Percentiles rank a stretch among this genome's conserved stretches.
Evolutionary conservation across 2,329 filamentous ascomycete genomes (phyloP).

Genomic region (Colletotrichum tofieldiae): DNA sequence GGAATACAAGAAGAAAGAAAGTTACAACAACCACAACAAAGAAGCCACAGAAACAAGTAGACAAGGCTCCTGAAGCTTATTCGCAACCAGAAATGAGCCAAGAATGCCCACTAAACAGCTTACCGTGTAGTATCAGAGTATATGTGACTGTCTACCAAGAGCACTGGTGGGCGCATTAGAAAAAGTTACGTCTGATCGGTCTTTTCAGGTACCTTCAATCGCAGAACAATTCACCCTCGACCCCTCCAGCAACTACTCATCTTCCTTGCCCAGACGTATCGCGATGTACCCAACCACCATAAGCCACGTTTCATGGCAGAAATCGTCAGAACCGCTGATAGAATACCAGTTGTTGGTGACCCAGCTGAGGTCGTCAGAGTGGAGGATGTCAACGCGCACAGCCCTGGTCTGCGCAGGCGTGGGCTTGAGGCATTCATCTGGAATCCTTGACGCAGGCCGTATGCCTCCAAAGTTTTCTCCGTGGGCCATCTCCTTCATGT

Average conservation of each 20-base stretch:
- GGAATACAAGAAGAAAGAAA: no score
- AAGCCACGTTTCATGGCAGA: not conserved
- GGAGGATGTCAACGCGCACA: conserved; percentile 9
- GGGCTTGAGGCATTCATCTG: not conserved
- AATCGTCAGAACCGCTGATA: not conserved
- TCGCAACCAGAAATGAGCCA: not conserved
- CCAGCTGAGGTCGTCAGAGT: not conserved
- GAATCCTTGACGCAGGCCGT: not conserved
- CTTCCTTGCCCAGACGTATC: not conserved
- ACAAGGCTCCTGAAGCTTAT: no score
- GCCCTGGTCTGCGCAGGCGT: not conserved
- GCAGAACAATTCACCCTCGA: not conserved
- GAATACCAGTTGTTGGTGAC: not conserved
- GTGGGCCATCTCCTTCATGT: not conserved
- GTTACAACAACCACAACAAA: no score
- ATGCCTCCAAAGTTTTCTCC: not conserved
- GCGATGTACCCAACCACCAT: not conserved
- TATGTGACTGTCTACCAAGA: not conserved
- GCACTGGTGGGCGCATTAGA: not conserved
- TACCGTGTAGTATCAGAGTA: not conserved
- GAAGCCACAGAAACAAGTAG: no score
- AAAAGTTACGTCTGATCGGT: no score
- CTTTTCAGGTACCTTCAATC: not conserved
- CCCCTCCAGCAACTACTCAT: not conserved
- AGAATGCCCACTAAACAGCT: not conserved